These are phyloP conservation scores for Beauveria medogensis DNA, from an alignment of 2,329 filamentous ascomycete genomes.

Conservation along the genomic window DNA sequence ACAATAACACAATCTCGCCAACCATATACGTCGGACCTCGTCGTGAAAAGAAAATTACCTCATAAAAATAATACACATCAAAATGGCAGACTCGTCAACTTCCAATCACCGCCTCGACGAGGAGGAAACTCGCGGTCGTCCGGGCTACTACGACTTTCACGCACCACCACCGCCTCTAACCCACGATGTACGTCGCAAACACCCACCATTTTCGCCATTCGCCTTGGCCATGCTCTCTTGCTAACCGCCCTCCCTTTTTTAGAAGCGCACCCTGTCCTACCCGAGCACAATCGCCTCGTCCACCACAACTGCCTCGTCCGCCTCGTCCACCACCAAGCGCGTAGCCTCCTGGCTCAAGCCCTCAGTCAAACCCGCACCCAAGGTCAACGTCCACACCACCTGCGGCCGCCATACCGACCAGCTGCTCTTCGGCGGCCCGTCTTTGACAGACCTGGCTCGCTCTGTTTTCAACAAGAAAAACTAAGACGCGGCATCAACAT, in stretches of 20 bases:
- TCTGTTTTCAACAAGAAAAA: constrained; percentile 28
- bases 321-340: constrained; percentile 20
- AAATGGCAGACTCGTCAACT: neutral
- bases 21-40: neutral
- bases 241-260: neutral
- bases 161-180: constrained; percentile 4
- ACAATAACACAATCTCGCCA: neutral
- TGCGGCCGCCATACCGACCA: constrained; percentile 48
- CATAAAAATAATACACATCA: neutral
- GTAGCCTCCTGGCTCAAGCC: constrained; percentile 22
- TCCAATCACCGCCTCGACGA: constrained; percentile 1
- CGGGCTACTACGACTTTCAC: constrained; percentile 12
- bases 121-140: constrained; percentile 8
- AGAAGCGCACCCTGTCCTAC: constrained; percentile 9
- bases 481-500: neutral
- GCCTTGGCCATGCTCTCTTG: neutral
- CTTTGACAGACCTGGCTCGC: constrained; percentile 34
- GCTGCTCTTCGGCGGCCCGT: constrained; percentile 43
- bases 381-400: constrained; percentile 44
- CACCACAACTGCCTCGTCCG: constrained; percentile 19
- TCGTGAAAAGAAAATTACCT: neutral
- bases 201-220: neutral
- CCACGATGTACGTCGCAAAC: constrained; percentile 3
- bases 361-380: constrained; percentile 29
- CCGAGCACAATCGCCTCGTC: constrained; percentile 24